Percentiles rank a stretch among this genome's conserved stretches.
These are phyloP conservation scores for Davidsoniella virescens DNA, from an alignment of 2,329 filamentous ascomycete genomes.

Conservation along the genomic window DNA sequence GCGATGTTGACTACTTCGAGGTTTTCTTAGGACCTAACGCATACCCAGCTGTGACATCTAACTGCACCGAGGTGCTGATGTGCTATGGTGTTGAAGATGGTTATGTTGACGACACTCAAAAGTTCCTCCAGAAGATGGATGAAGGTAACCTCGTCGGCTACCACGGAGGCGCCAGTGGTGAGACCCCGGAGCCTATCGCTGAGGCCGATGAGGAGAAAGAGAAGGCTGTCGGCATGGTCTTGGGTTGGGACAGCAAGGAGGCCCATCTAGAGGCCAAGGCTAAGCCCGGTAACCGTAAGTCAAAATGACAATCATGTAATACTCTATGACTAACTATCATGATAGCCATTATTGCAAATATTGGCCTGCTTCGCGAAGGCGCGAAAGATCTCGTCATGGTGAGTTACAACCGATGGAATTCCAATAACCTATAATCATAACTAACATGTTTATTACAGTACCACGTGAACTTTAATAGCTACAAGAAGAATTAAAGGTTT, in stretches of 20 bases:
- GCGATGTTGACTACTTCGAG: constrained; percentile 5
- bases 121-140: constrained; percentile 20
- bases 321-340: background rate
- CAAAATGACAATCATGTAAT: background rate
- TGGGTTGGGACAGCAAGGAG: constrained; percentile 26
- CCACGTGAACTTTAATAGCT: constrained; percentile 16
- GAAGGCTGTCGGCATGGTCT: constrained; percentile 20
- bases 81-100: constrained; percentile 20
- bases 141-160: constrained; percentile 18
- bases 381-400: constrained; percentile 21
- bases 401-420: constrained; percentile 11
- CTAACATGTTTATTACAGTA: constrained; percentile 15
- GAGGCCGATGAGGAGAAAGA: constrained; percentile 17
- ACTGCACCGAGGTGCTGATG: constrained; percentile 25
- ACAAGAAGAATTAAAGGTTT: background rate
- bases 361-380: constrained; percentile 19
- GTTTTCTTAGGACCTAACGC: constrained; percentile 1
- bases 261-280: constrained; percentile 20
- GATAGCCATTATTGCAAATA: constrained; percentile 22
- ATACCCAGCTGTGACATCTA: constrained; percentile 20
- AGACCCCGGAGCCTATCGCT: constrained; percentile 19
- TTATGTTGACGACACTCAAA: constrained; percentile 13
- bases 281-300: constrained; percentile 16
- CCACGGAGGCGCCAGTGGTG: constrained; percentile 20
- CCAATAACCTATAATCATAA: background rate